Evolutionary conservation across 108 stramenopile genomes (phyloP).

Genomic region (Thalassiosira profunda): DNA sequence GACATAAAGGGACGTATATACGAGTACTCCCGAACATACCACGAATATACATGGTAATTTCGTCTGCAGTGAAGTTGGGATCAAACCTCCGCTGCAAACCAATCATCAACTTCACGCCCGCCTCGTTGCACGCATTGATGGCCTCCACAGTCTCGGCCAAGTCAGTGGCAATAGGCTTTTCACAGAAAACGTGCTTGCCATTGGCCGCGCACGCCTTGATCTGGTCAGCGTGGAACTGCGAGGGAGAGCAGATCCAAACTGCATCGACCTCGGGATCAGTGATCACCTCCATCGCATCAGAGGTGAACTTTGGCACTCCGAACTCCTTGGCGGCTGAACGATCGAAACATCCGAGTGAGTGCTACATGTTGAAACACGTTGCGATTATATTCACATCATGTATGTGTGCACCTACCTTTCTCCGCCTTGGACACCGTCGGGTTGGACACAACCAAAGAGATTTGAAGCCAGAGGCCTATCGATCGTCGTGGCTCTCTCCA

Average conservation of each 20-base stretch:
- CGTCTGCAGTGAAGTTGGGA: too few relatives aligned
- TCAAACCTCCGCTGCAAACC: conserved; percentile 96
- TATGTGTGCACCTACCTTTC: too few relatives aligned
- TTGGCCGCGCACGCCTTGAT: conserved; percentile 93
- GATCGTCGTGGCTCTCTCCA: too few relatives aligned
- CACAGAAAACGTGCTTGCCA: conserved; percentile 96
- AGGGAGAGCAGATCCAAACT: conserved; percentile 98
- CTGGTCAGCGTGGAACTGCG: conserved; percentile 93
- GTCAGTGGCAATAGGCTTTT: conserved; percentile 97
- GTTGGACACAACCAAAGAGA: conserved; percentile 93
- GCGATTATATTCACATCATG: too few relatives aligned
- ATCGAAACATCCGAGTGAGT: too few relatives aligned
- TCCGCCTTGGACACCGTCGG: conserved; percentile 96
- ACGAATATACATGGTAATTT: too few relatives aligned
- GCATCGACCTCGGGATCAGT: conserved; percentile 95
- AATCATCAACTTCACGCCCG: conserved; percentile 95
- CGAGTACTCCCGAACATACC: too few relatives aligned
- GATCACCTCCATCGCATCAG: conserved; percentile 94
- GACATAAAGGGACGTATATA: too few relatives aligned
- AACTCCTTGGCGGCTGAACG: conserved; percentile 90
- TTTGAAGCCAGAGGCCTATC: too few relatives aligned
- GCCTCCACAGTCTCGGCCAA: conserved; percentile 95
- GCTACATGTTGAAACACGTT: too few relatives aligned
- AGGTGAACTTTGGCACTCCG: conserved; percentile 87
- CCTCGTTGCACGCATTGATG: conserved; percentile 93